phyloP scores from a whole-genome alignment of 1,284 basidiomycete species.

The Cutaneotrichosporon daszewskae region DNA sequence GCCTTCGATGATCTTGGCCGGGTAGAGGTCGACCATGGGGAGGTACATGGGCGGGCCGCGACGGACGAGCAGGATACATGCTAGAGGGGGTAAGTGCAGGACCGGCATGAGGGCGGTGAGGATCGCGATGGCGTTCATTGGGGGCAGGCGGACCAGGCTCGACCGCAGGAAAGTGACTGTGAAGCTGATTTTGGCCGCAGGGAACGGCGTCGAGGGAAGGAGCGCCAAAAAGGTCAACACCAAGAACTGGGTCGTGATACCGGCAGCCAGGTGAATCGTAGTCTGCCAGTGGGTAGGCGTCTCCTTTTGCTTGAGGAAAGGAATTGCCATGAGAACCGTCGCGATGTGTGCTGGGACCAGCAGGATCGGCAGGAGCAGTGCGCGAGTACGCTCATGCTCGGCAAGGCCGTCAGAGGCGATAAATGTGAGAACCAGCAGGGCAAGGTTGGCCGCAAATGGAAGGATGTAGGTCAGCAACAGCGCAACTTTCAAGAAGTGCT shows the following conservation, averaged over 20 bases:
- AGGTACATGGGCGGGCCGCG: slow-evolving; percentile 68
- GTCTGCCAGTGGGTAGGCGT: slow-evolving; percentile 56
- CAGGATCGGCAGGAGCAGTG: slow-evolving; percentile 46
- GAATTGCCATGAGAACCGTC: slow-evolving; percentile 54
- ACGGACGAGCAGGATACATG: slow-evolving; percentile 58
- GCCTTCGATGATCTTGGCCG: slow-evolving; percentile 55
- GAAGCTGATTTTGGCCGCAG: no score
- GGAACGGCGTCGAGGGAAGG: slow-evolving; percentile 38
- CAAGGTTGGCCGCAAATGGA: slow-evolving; percentile 27
- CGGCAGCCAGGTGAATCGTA: slow-evolving; percentile 60
- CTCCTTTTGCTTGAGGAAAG: slow-evolving; percentile 55
- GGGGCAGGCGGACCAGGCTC: no score
- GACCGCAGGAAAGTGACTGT: no score
- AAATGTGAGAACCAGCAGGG: slow-evolving; percentile 32
- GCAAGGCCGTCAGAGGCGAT: slow-evolving; percentile 29
- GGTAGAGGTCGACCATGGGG: slow-evolving; percentile 65
- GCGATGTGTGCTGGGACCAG: slow-evolving; percentile 61
- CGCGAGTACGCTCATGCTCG: slow-evolving; percentile 14
- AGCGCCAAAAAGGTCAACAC: slow-evolving; percentile 46
- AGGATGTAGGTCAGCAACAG: slow-evolving; percentile 33
- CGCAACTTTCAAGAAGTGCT: slow-evolving; percentile 24
- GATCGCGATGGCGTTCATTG: slow-evolving; percentile 15
- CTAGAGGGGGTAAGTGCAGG: slow-evolving; percentile 53
- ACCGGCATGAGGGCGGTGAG: slow-evolving; percentile 40
- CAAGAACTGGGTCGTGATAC: slow-evolving; percentile 56